These are phyloP conservation scores for Choanephora cucurbitarum DNA, from an alignment of 371 early-diverging fungal species.

Conservation along the genomic window DNA sequence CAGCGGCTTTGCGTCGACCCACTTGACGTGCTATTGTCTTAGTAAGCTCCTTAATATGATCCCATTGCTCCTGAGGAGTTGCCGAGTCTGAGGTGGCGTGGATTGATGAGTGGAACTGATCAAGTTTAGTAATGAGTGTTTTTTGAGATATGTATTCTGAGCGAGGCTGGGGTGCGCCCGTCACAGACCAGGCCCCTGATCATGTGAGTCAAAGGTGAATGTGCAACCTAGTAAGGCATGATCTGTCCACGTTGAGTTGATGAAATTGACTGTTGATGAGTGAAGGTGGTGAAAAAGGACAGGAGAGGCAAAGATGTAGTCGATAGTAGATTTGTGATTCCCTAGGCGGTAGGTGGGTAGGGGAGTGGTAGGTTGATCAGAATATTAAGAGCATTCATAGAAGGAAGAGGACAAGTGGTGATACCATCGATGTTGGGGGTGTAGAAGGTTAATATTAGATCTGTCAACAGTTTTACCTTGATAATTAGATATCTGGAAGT, in stretches of 20 bases:
- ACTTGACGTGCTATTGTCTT: neutral
- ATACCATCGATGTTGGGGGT: too few relatives aligned
- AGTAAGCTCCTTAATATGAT: neutral
- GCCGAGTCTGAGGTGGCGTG: neutral
- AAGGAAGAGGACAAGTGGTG: too few relatives aligned
- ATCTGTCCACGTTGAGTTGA: slow-evolving; percentile 13
- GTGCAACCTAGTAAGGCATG: slow-evolving; percentile 1
- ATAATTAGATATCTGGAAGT: too few relatives aligned
- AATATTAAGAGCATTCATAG: too few relatives aligned
- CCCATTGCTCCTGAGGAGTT: slow-evolving; percentile 1
- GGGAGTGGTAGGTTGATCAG: too few relatives aligned
- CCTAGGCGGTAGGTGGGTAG: too few relatives aligned
- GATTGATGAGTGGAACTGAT: neutral
- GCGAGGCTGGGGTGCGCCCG: slow-evolving; percentile 2
- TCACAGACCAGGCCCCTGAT: neutral
- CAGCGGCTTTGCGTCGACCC: neutral
- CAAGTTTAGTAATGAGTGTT: neutral
- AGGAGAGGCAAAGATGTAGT: slow-evolving; percentile 1
- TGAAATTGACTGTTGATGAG: too few relatives aligned
- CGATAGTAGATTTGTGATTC: too few relatives aligned
- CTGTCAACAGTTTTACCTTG: too few relatives aligned
- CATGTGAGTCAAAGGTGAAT: neutral
- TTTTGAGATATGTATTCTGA: neutral
- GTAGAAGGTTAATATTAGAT: too few relatives aligned
- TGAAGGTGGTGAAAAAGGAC: neutral